Conservation (phyloP, 2,329 filamentous ascomycete species). For the Arthrobotrys sinensis region DNA sequence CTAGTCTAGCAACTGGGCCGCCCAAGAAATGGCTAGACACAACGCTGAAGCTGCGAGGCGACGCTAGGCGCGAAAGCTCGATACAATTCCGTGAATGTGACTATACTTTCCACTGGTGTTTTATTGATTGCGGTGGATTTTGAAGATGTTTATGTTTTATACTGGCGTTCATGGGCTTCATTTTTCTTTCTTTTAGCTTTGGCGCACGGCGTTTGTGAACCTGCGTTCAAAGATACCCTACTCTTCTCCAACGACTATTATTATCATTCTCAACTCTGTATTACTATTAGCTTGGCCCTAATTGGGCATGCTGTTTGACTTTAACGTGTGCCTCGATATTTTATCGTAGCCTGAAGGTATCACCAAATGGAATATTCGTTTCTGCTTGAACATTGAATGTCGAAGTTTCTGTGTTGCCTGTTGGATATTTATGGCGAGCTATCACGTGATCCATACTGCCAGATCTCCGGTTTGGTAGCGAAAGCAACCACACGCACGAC, state of each 20-base stretch:
- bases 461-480: slow-evolving; percentile 52
- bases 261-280: slow-evolving; percentile 18
- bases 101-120: neutral
- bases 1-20: slow-evolving; percentile 15
- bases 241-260: slow-evolving; percentile 16
- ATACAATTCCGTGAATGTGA: neutral
- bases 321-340: neutral
- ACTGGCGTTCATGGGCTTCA: neutral
- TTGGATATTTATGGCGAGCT: slow-evolving; percentile 17
- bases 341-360: neutral
- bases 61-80: neutral
- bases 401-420: slow-evolving; percentile 20
- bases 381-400: neutral
- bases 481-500: slow-evolving; percentile 28
- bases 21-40: slow-evolving; percentile 15
- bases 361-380: slow-evolving; percentile 12
- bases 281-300: slow-evolving; percentile 8
- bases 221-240: slow-evolving; percentile 50
- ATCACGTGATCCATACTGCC: slow-evolving; percentile 56
- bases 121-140: neutral
- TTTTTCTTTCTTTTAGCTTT: slow-evolving; percentile 23
- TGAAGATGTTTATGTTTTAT: slow-evolving; percentile 6
- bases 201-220: slow-evolving; percentile 41
- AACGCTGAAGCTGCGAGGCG: slow-evolving; percentile 1
- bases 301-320: neutral